Evolutionary conservation across 805 yeast genomes (phyloP), one percentile per base, ranked within the genome.

Genomic region (Candida piceae): DNA sequence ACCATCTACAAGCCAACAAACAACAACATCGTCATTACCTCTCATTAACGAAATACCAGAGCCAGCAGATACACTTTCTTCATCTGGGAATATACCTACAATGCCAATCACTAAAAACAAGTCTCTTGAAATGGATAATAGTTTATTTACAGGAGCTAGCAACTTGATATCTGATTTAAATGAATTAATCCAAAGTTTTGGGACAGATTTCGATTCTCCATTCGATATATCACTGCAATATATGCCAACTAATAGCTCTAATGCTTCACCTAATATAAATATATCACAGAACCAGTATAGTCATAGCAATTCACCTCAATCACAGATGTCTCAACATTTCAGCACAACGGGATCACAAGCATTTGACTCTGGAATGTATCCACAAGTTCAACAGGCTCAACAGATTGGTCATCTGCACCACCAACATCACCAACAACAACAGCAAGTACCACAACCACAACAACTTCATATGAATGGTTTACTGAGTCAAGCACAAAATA

Each of bases 91-190:
- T n/a, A n/a, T n/a, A n/a, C n/a, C n/a, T n/a, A n/a, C n/a, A n/a
- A n/a, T n/a, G n/a, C n/a, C n/a, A n/a, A n/a, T n/a, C n/a, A n/a
- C n/a, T n/a, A n/a, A n/a, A n/a, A n/a, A n/a, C n/a, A n/a, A n/a
- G n/a, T n/a, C n/a, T n/a, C n/a, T n/a, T n/a, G 61, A 55, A 28
- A 25, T 60, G 2, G 62, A 60, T 35, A 51, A 53, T 28, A 58
- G 48, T 27, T 41, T 63, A 4, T 48, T 63, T 37, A 48, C 55
- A 31, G 66, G 63, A 27, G 66, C 66, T 4, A 52, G 63, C 15
- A 49, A 54, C 35, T 44, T 63, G 36, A 63, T 63, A 33, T 50
- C 59, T 10, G 66, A 63, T 36, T 46, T 63, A 36, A 62, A 62
- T 38, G 63, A 56, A 13, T 39, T 63, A 34, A 59, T 63, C 29